Conservation (phyloP, 2,329 filamentous ascomycete genomes). For the Chaetothyriales sp. region DNA sequence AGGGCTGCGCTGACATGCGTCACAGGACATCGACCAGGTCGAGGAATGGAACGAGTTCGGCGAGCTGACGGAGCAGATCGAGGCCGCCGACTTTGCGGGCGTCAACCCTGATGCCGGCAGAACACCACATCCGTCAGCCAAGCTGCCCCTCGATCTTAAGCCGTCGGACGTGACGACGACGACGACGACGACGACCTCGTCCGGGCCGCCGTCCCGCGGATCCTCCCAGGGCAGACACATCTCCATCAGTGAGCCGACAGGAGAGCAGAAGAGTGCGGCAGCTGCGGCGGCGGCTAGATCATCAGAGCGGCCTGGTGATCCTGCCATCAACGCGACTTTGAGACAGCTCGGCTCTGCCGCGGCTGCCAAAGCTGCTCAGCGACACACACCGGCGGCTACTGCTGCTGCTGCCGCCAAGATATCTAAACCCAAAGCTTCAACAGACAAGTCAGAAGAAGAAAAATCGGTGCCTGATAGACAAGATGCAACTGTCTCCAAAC, state of each 20-base stretch:
- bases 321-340: constrained; percentile 26
- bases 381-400: constrained; percentile 7
- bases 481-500: no score
- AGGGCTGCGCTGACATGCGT: constrained; percentile 7
- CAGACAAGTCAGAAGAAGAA: constrained; percentile 13
- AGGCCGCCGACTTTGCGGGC: constrained; percentile 22
- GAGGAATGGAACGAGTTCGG: constrained; percentile 99
- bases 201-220: constrained; percentile 23
- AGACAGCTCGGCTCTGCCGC: constrained; percentile 29
- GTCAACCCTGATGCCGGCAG: neutral
- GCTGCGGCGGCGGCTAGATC: no score
- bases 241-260: constrained; percentile 12
- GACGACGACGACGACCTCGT: no score
- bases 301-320: constrained; percentile 13
- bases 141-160: neutral
- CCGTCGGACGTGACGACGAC: neutral
- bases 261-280: constrained; percentile 4
- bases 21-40: constrained; percentile 75
- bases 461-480: no score
- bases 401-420: constrained; percentile 12
- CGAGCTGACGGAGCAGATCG: constrained; percentile 75
- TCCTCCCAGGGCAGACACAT: constrained; percentile 17
- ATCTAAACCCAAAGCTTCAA: constrained; percentile 14
- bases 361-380: constrained; percentile 19
- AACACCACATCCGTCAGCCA: neutral